These are phyloP conservation scores for Paraphaeosphaeria sporulosa DNA, from an alignment of 2,329 filamentous ascomycete species.

Conservation along the genomic window DNA sequence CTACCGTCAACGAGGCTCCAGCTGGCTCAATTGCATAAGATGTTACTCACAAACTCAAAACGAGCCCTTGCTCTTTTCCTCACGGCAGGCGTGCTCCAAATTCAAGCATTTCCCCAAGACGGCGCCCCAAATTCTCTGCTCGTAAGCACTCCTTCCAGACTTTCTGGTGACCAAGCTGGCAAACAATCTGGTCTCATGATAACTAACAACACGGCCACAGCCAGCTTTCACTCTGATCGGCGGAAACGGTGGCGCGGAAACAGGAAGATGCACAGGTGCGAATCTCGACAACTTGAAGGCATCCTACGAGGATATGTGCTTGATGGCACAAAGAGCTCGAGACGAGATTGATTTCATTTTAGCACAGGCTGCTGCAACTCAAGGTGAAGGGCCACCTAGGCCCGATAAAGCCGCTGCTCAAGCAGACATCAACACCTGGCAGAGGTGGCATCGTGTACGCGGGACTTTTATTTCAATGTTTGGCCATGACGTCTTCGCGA, in stretches of 20 bases:
- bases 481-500: neutral
- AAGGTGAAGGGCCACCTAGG: neutral
- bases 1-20: neutral
- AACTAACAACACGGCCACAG: neutral
- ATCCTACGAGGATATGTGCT: constrained; percentile 15
- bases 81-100: constrained; percentile 1
- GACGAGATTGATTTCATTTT: constrained; percentile 4
- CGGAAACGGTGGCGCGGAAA: constrained; percentile 1
- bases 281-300: constrained; percentile 13
- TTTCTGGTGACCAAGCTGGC: neutral
- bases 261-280: constrained; percentile 7
- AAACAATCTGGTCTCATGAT: neutral
- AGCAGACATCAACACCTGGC: neutral
- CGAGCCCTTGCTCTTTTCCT: neutral
- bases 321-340: constrained; percentile 4
- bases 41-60: neutral
- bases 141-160: neutral
- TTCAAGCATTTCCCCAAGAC: neutral
- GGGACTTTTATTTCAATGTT: neutral
- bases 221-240: constrained; percentile 5
- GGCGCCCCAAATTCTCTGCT: constrained; percentile 1
- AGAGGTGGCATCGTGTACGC: neutral
- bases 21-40: neutral
- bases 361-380: neutral
- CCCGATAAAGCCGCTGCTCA: neutral